phyloP scores from a whole-genome alignment of 768 basidiomycete species.

The Naganishia friedmannii region DNA sequence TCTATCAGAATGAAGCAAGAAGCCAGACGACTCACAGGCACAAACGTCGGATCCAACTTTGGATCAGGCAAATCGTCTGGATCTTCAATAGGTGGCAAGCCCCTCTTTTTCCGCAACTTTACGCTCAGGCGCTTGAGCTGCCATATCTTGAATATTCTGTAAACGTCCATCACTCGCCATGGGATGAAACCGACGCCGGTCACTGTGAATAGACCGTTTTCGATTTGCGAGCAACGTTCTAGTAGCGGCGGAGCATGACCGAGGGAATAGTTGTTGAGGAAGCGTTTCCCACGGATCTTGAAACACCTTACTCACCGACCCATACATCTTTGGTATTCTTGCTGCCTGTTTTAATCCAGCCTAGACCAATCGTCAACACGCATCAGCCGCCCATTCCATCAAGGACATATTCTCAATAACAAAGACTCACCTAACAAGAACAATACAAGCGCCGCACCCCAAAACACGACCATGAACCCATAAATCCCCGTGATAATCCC shows the following conservation, averaged over 20 bases:
- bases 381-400: not conserved
- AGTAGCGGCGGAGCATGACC: not conserved
- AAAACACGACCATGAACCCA: conserved; percentile 76
- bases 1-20: not conserved
- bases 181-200: conserved; percentile 77
- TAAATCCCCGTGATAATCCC: conserved; percentile 72
- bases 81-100: conserved; percentile 65
- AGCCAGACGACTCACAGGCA: conserved; percentile 39
- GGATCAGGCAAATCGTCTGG: conserved; percentile 80
- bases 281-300: not conserved
- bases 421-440: conserved; percentile 63
- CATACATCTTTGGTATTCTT: conserved; percentile 70
- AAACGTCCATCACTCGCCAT: conserved; percentile 70
- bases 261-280: not conserved
- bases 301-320: conserved; percentile 55
- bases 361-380: conserved; percentile 22
- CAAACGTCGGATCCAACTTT: conserved; percentile 44
- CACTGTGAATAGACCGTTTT: conserved; percentile 75
- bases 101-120: conserved; percentile 61
- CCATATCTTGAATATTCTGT: conserved; percentile 72
- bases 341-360: conserved; percentile 67
- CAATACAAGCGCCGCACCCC: conserved; percentile 75
- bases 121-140: conserved; percentile 65
- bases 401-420: not conserved
- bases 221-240: conserved; percentile 71